These are phyloP conservation scores for Coix lacrymajobi DNA, from an alignment of 176 grass and related monocot genomes.

Conservation along the genomic window DNA sequence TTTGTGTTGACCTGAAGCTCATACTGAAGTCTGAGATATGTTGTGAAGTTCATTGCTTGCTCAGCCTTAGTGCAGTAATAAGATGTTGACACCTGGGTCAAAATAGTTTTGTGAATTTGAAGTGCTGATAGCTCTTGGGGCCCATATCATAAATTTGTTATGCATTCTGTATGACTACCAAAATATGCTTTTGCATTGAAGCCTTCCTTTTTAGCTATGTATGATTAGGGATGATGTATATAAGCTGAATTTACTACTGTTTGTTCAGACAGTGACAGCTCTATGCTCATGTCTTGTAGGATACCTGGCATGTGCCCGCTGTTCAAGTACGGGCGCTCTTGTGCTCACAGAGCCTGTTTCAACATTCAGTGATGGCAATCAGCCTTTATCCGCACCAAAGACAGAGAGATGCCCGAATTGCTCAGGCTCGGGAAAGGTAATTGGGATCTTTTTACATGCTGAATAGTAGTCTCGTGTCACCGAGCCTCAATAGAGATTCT, in stretches of 20 bases:
- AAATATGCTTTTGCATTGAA: background rate
- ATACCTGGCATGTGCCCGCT: constrained; percentile 93
- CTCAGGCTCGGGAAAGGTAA: constrained; percentile 94
- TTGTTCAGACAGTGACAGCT: constrained; percentile 7
- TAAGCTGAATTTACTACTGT: background rate
- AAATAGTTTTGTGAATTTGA: background rate
- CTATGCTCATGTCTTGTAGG: constrained; percentile 41
- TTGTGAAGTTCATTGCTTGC: constrained; percentile 4
- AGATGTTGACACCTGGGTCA: background rate
- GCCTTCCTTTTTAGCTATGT: background rate
- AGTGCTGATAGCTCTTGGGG: background rate
- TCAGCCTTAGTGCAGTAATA: background rate
- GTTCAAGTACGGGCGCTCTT: constrained; percentile 84
- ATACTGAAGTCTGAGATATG: background rate
- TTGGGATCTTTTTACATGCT: background rate
- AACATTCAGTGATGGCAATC: constrained; percentile 42
- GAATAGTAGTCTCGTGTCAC: background rate
- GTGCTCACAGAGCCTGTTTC: constrained; percentile 71
- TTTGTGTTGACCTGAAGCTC: background rate
- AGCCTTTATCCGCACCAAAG: constrained; percentile 62
- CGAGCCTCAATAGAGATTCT: background rate
- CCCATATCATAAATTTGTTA: background rate
- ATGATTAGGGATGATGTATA: background rate
- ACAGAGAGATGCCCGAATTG: constrained; percentile 93
- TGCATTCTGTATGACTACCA: background rate